Base-by-base conservation (phyloP, 768 basidiomycete species). In the Lactifluus volemus region DNA sequence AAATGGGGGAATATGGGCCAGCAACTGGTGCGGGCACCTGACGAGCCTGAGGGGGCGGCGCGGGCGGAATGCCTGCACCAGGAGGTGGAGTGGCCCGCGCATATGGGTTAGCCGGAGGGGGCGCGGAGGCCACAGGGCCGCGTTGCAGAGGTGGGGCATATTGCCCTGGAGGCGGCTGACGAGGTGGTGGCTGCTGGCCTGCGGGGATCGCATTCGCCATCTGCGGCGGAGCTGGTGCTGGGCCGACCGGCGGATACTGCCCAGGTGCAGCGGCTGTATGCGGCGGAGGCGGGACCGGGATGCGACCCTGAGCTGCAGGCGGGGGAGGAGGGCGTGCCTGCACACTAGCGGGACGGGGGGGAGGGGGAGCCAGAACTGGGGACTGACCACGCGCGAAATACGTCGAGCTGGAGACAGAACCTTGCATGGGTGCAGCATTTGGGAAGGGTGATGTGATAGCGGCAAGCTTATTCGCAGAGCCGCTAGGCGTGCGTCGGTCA, bases 371-470 rank as follows among this genome's bases (percentile, higher is more conserved):
- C 9, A 66, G 65, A 11, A 67, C 72, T 3, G 77, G 75, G 8
- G 76, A 75, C 54, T 79, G 77, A 11, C 75, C 75, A 15, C 77
- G 65, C 11, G 42, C 52, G 7, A 54, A 15, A 50, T 49, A 54
- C 14, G 53, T 49, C 36, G 56, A 47, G 38, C 60, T 71, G 19
- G 70, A 68, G 17, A 68, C 49, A 29, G 53, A 63, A 38, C 68
- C 41, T 29, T 71, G 63, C n/a, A 74, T 68, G 5, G 74, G 68
- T 5, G 44, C 11, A 9, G 81, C 77, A 67, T 89, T 87, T 8
- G 93, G 90, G 83, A 98, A 97, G 0, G 95, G 95, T 9, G 91
- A 81, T 8, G 85, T 84, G 67, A 98, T 95, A 2, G 94, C 82
- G 7, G 79, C 76, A 2, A 82, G 85, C 67, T 88, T 90, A 57